Base-by-base conservation (phyloP, 1,284 basidiomycete species). In the Ceratobasidium sp. region DNA sequence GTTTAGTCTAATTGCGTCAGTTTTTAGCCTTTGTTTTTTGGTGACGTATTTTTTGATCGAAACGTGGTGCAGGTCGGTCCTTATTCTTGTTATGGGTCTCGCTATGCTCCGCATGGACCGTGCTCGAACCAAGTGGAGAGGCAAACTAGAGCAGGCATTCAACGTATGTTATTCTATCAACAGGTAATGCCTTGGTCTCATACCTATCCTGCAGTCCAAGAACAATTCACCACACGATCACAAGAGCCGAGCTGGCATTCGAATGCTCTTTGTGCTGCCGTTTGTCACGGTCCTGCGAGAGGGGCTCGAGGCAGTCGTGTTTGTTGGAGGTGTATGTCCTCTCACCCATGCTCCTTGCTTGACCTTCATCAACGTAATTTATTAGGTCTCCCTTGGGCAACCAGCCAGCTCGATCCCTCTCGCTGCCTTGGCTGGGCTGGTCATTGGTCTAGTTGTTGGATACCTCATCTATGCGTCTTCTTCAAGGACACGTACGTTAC, bases 201-300 rank as follows among this genome's bases (percentile, higher is more conserved):
- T 10, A 30, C n/a, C 6, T 23, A 4, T 34, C 12, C 2, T 9
- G 12, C 16, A 69, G 52, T 34, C 34, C 36, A 43, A 69, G 64
- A 21, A 28, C 12, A 69, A n/a, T 21, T 14, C 50, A 12, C 28
- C 64, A 4, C 32, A 69, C 18, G 52, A 57, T 36, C 50, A 46
- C 2, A 43, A 39, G 16, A 52, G 64, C 2, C 53, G 39, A 46
- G 64, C 64, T 32, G 64, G 64, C 18, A 48, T 69, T n/a, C 8
- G 52, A 23, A 69, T 4, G 88, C 85, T 97, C 45, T 94, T 97
- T 83, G 78, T 95, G 70, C 85, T 97, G 3, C 95, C 95, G 0
- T 82, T 96, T 76, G 88, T 97, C 78, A 96, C 95, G 3, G 92
- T 97, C 43, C 83, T 96, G 52, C 90, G 95, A 76, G 96, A 97